Evolutionary conservation across 179 eudicot species (phyloP).

Genomic region (Vitellaria paradoxa): DNA sequence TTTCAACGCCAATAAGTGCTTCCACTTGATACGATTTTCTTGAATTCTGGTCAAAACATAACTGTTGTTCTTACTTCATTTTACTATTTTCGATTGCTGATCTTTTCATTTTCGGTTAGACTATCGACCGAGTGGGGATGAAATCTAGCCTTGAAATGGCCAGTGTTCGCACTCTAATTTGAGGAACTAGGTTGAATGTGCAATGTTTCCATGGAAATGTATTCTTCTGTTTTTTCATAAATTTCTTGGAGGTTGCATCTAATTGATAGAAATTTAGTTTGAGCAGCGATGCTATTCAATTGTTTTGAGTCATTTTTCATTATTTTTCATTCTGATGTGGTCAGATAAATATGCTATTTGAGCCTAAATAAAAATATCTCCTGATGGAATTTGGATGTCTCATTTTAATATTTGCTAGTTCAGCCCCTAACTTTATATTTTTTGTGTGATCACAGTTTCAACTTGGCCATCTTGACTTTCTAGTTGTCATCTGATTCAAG

Average conservation of each 20-base stretch:
- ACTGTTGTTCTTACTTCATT: not conserved
- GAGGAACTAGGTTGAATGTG: not conserved
- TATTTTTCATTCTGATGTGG: not conserved
- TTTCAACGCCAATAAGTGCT: not conserved
- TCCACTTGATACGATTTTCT: not conserved
- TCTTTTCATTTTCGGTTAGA: not conserved
- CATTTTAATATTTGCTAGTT: constrained; percentile 1
- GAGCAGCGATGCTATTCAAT: not conserved
- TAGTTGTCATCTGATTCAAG: not conserved
- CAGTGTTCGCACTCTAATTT: not conserved
- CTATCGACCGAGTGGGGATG: not conserved
- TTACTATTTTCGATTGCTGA: not conserved
- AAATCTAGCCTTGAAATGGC: not conserved
- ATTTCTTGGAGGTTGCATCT: not conserved
- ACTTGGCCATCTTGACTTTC: not conserved
- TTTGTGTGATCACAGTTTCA: not conserved
- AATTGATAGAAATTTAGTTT: not conserved
- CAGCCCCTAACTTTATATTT: not conserved
- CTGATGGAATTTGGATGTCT: not conserved
- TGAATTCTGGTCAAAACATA: not conserved
- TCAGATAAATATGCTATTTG: not conserved
- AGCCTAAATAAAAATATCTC: not conserved
- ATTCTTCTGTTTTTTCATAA: too few species aligned
- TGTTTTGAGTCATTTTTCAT: not conserved
- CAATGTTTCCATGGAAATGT: not conserved